Base-by-base conservation (phyloP, 2,329 filamentous ascomycete genomes). In the Ceratocystis harringtonii region DNA sequence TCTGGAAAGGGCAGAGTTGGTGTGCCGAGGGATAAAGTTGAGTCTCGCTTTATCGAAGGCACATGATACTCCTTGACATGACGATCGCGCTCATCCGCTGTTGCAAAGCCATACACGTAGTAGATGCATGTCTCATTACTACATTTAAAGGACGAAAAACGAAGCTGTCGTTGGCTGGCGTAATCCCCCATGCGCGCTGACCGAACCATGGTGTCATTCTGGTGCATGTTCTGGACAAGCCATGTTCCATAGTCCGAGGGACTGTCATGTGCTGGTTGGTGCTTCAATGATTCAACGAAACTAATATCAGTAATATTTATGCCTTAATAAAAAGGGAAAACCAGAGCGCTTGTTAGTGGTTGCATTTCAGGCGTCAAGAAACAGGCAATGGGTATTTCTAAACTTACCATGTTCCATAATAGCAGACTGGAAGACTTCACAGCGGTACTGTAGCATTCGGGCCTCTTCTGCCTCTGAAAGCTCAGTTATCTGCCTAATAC, bases 391-490 rank as follows among this genome's bases (percentile, higher is more conserved):
- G 36, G 36, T 36, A 7, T 58, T 58, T n/a, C 41, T 50, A 48
- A 62, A 70, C 76, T 60, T 75, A 80, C 78, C 78, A 73, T 77
- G 73, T 19, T 79, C 77, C 68, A 81, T 71, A 70, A 80, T 80
- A 65, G 77, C 78, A 63, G 75, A 75, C 70, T 84, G 80, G 65
- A 84, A 78, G 71, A 80, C 82, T 73, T 84, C 81, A 73, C 81
- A 83, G 69, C 78, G 79, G 70, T 84, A 81, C 71, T 84, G 81
- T 64, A 84, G 73, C 45, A 77, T 76, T 65, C 81, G 77, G 30
- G 81, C 81, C 71, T 84, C 82, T 72, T 84, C 81, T 28, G 78
- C 76, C 68, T 82, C 79, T 64, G 80, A 84, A 65, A 82, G 72
- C 68, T 76, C 73, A 28, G 78, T 77, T 61, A 79, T 71, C 68